A percentile compares a stretch with the other conserved stretches of the same genome.
Evolutionary conservation across 306 rosid genomes (phyloP).

Genomic region (Cicer judaicum): DNA sequence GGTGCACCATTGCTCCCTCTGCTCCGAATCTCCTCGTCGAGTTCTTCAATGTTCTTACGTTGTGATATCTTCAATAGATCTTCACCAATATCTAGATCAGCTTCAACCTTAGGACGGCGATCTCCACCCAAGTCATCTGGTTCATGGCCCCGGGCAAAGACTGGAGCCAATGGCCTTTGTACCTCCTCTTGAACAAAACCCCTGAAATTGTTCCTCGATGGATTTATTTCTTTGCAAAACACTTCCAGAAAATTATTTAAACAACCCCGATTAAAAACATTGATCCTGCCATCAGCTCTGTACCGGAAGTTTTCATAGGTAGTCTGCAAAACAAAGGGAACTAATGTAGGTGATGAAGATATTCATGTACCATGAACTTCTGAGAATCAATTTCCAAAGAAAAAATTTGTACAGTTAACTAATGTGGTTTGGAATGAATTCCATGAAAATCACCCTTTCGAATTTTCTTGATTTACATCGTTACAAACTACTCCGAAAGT

Average conservation of each 20-base stretch:
- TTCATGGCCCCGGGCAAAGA: slow-evolving; percentile 51
- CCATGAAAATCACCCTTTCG: slow-evolving; percentile 16
- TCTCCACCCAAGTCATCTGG: slow-evolving; percentile 64
- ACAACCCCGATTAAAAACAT: slow-evolving; percentile 80
- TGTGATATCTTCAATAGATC: slow-evolving; percentile 92
- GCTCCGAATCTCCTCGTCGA: slow-evolving; percentile 70
- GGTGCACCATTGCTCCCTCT: slow-evolving; percentile 76
- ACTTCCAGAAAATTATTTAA: slow-evolving; percentile 77
- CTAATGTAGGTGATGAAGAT: not conserved
- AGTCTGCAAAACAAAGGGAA: slow-evolving; percentile 65
- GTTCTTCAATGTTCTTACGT: slow-evolving; percentile 79
- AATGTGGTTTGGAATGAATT: not conserved
- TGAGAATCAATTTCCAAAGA: slow-evolving; percentile 1
- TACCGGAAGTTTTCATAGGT: slow-evolving; percentile 89
- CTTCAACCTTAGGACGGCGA: slow-evolving; percentile 88
- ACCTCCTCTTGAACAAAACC: slow-evolving; percentile 76
- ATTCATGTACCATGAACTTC: not conserved
- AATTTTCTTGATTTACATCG: slow-evolving; percentile 1
- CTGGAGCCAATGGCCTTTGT: slow-evolving; percentile 54
- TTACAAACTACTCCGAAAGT: slow-evolving; percentile 8
- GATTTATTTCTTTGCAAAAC: slow-evolving; percentile 75
- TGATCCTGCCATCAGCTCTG: slow-evolving; percentile 77
- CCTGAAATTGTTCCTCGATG: slow-evolving; percentile 82
- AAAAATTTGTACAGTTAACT: not conserved
- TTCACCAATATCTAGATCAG: slow-evolving; percentile 86